Evolutionary conservation across 257 asterid genomes (phyloP).

Genomic region (Misopates orontium): DNA sequence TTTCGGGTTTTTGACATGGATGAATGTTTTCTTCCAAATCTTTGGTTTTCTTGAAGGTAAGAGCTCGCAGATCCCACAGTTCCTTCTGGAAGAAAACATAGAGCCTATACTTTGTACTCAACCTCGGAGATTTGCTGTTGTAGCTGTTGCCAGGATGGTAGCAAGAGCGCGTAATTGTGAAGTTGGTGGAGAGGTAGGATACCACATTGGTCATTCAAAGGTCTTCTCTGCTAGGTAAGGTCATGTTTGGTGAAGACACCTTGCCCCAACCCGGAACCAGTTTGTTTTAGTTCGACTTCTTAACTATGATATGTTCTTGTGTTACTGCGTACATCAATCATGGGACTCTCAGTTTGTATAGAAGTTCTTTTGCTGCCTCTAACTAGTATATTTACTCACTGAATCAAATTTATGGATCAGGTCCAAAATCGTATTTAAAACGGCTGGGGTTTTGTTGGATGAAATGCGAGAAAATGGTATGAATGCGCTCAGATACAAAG

Average conservation of each 20-base stretch:
- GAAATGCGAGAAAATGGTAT: conserved; percentile 94
- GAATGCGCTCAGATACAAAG: conserved; percentile 88
- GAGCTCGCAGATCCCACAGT: conserved; percentile 98
- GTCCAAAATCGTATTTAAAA: conserved; percentile 85
- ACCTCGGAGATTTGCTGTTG: conserved; percentile 98
- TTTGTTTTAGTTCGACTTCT: background rate
- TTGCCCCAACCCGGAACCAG: background rate
- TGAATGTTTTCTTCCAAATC: conserved; percentile 20
- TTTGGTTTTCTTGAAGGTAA: conserved; percentile 54
- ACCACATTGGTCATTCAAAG: conserved; percentile 93
- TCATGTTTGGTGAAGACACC: conserved; percentile 19
- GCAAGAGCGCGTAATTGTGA: conserved; percentile 83
- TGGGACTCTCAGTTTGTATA: too few relatives aligned
- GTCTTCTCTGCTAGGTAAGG: conserved; percentile 75
- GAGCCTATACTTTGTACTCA: conserved; percentile 93
- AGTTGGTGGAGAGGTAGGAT: conserved; percentile 94
- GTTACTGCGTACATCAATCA: too few relatives aligned
- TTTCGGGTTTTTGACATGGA: too few relatives aligned
- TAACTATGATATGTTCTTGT: too few relatives aligned
- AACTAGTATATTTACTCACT: conserved; percentile 23
- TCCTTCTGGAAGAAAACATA: conserved; percentile 71
- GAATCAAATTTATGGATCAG: conserved; percentile 40
- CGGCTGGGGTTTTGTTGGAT: conserved; percentile 98
- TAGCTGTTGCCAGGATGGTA: conserved; percentile 93
- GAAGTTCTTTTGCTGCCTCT: conserved; percentile 8